Conservation (phyloP, 192 early-diverging fungal species). For the Cetraspora pellucida region DNA sequence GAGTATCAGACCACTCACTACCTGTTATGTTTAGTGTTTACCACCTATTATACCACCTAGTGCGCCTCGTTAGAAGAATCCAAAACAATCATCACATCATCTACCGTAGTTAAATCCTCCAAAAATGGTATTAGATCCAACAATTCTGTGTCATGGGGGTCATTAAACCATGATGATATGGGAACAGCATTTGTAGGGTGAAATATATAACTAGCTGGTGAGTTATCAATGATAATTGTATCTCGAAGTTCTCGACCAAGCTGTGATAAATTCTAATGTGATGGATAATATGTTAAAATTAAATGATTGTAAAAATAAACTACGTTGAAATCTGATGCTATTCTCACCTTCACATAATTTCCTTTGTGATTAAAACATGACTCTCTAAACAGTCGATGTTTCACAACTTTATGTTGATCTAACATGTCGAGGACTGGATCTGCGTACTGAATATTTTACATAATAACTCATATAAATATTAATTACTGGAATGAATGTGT, state of each 20-base stretch:
- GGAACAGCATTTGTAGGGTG: conserved; percentile 96
- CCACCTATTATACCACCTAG: conserved; percentile 20
- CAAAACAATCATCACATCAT: conserved; percentile 85
- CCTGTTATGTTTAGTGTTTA: conserved; percentile 27
- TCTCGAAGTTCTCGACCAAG: conserved; percentile 83
- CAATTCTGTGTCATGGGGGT: conserved; percentile 94
- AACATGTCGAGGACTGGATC: conserved; percentile 96
- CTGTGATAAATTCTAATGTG: conserved; percentile 74
- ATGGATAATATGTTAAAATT: no score
- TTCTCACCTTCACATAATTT: conserved; percentile 87
- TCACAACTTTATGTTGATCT: conserved; percentile 81
- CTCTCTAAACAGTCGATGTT: conserved; percentile 95
- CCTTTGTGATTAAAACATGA: conserved; percentile 93
- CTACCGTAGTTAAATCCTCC: conserved; percentile 84
- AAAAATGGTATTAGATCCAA: conserved; percentile 93
- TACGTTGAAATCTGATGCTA: no score
- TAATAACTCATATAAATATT: neutral
- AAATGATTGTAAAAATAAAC: no score
- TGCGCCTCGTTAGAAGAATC: conserved; percentile 54
- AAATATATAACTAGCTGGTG: conserved; percentile 93
- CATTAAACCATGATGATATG: conserved; percentile 95
- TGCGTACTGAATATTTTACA: conserved; percentile 73
- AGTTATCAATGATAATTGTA: conserved; percentile 95
- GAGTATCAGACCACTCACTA: conserved; percentile 1
- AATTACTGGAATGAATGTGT: neutral